Conservation (phyloP, 257 asterid species). For the Solanum acaule region DNA sequence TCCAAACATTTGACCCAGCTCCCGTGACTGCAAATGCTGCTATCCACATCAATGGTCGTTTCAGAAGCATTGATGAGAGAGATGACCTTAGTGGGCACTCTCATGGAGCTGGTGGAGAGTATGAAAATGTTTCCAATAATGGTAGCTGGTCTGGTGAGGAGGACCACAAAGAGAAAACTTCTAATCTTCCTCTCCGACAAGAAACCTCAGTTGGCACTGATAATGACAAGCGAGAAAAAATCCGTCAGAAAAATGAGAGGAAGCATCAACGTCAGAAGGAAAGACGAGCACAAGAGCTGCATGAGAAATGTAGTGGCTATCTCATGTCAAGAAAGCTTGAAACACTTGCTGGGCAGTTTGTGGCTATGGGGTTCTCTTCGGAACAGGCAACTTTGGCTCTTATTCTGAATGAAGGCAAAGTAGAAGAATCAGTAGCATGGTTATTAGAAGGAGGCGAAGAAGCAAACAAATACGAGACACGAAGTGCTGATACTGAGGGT, state of each 20-base stretch:
- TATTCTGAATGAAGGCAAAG: constrained; percentile 82
- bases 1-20: constrained; percentile 58
- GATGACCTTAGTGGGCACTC: constrained; percentile 65
- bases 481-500: constrained; percentile 44
- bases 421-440: constrained; percentile 90
- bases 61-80: constrained; percentile 68
- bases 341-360: constrained; percentile 78
- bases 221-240: constrained; percentile 65
- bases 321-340: constrained; percentile 80
- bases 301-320: constrained; percentile 63
- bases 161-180: constrained; percentile 48
- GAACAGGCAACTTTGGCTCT: constrained; percentile 96
- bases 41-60: constrained; percentile 62
- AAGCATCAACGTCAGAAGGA: constrained; percentile 87
- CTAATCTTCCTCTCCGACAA: constrained; percentile 25
- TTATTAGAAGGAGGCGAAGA: constrained; percentile 59
- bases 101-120: constrained; percentile 42
- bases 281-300: constrained; percentile 73
- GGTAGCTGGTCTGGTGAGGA: constrained; percentile 99
- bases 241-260: constrained; percentile 72
- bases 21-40: constrained; percentile 42
- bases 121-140: constrained; percentile 70
- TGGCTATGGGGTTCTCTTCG: constrained; percentile 87
- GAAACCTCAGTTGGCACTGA: constrained; percentile 54
- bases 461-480: constrained; percentile 39